phyloP scores from a whole-genome alignment of 768 basidiomycete species.

The Gloeostereum incarnatum region DNA sequence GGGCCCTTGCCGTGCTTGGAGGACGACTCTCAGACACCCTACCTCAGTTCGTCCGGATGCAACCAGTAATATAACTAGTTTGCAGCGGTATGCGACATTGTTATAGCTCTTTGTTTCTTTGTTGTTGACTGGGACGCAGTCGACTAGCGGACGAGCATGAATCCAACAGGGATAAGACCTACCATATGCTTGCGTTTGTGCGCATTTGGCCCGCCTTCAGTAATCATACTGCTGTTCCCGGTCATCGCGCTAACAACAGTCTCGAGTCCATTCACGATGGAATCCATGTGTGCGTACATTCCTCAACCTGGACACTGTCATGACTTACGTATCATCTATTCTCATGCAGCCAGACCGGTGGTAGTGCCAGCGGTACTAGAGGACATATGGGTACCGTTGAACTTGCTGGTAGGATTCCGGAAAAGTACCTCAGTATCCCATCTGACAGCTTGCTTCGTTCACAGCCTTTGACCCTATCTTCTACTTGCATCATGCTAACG shows the following conservation, averaged over 20 bases:
- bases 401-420: slow-evolving; percentile 23
- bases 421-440: not conserved
- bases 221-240: slow-evolving; percentile 29
- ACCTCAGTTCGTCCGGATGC: slow-evolving; percentile 15
- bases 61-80: slow-evolving; percentile 19
- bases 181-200: slow-evolving; percentile 26
- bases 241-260: slow-evolving; percentile 30
- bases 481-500: slow-evolving; percentile 42
- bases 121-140: slow-evolving; percentile 4
- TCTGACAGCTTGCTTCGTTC: not conserved
- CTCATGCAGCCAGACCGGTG: slow-evolving; percentile 30
- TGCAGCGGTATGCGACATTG: slow-evolving; percentile 4
- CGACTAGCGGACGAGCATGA: slow-evolving; percentile 14
- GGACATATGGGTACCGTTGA: slow-evolving; percentile 31
- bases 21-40: slow-evolving; percentile 25
- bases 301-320: too few relatives aligned
- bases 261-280: slow-evolving; percentile 41
- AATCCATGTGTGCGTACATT: slow-evolving; percentile 35
- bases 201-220: slow-evolving; percentile 35
- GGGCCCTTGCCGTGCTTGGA: slow-evolving; percentile 19
- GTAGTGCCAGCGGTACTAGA: slow-evolving; percentile 29
- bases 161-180: slow-evolving; percentile 21
- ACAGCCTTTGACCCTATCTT: slow-evolving; percentile 43
- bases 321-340: too few relatives aligned
- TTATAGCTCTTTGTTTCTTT: not conserved